Evolutionary conservation across 2,329 filamentous ascomycete species (phyloP).

Genomic region (Botrytis elliptica): DNA sequence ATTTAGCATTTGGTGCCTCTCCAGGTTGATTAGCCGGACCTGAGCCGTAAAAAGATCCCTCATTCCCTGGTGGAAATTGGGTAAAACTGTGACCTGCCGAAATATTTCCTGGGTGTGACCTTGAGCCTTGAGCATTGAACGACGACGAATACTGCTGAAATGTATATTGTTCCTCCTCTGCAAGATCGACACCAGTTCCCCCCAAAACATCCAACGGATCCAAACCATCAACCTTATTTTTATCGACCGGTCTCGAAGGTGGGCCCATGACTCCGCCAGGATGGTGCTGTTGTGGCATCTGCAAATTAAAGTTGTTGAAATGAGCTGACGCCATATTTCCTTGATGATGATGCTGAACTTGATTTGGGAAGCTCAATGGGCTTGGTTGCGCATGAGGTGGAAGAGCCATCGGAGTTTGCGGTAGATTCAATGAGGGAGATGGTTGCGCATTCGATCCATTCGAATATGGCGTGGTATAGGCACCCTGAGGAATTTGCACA

Average conservation of each 20-base stretch:
- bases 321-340: conserved; percentile 12
- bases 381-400: conserved; percentile 33
- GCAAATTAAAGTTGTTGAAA: conserved; percentile 32
- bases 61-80: conserved; percentile 54
- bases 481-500: conserved; percentile 34
- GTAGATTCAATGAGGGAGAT: conserved; percentile 30
- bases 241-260: conserved; percentile 60
- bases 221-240: conserved; percentile 57
- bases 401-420: conserved; percentile 36
- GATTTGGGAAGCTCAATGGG: conserved; percentile 30
- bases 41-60: conserved; percentile 61
- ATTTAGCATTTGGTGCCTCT: conserved; percentile 46
- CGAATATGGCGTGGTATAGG: conserved; percentile 40
- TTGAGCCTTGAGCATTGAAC: conserved; percentile 45
- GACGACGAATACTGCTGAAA: conserved; percentile 63
- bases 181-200: conserved; percentile 81
- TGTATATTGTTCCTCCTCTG: conserved; percentile 81
- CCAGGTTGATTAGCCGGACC: conserved; percentile 63
- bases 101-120: conserved; percentile 43
- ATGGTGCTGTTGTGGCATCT: conserved; percentile 40
- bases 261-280: conserved; percentile 53
- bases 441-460: conserved; percentile 35
- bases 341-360: conserved; percentile 24
- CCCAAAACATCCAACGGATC: conserved; percentile 82
- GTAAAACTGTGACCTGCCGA: conserved; percentile 50